These are phyloP conservation scores for Aspergillus sp. DNA, from an alignment of 2,329 filamentous ascomycete genomes.

Conservation along the genomic window DNA sequence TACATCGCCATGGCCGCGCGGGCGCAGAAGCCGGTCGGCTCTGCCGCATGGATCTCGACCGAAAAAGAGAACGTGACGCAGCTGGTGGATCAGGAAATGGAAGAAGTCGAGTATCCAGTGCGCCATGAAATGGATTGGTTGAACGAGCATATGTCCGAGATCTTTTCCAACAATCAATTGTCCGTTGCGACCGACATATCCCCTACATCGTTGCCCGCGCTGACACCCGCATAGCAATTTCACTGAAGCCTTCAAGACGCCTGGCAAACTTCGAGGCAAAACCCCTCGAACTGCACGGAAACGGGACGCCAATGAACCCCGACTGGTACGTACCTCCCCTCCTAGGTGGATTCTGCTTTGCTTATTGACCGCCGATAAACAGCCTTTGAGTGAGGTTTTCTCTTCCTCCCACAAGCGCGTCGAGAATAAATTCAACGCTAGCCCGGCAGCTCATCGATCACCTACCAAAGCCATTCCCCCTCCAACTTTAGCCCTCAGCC, in stretches of 20 bases:
- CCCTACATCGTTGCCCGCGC: slow-evolving; percentile 18
- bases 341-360: too few species aligned
- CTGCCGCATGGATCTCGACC: slow-evolving; percentile 77
- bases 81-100: slow-evolving; percentile 76
- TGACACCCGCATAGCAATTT: slow-evolving; percentile 67
- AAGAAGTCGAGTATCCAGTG: slow-evolving; percentile 90
- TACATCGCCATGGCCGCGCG: slow-evolving; percentile 42
- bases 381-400: slow-evolving; percentile 52
- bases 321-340: slow-evolving; percentile 41
- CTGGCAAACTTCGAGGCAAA: slow-evolving; percentile 50
- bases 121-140: slow-evolving; percentile 96
- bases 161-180: slow-evolving; percentile 85
- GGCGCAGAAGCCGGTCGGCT: slow-evolving; percentile 65
- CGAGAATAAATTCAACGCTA: slow-evolving; percentile 34
- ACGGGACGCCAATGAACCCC: slow-evolving; percentile 41
- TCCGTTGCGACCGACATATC: slow-evolving; percentile 51
- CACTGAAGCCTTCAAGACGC: slow-evolving; percentile 84
- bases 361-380: background rate
- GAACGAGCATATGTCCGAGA: slow-evolving; percentile 96
- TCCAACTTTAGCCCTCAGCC: slow-evolving; percentile 16
- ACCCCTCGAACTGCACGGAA: slow-evolving; percentile 49
- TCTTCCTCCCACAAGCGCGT: slow-evolving; percentile 40
- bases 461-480: slow-evolving; percentile 29
- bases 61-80: slow-evolving; percentile 77
- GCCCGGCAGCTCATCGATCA: slow-evolving; percentile 35